phyloP scores from a whole-genome alignment of 106 monocot species.

The Xerophyta viscosa region DNA sequence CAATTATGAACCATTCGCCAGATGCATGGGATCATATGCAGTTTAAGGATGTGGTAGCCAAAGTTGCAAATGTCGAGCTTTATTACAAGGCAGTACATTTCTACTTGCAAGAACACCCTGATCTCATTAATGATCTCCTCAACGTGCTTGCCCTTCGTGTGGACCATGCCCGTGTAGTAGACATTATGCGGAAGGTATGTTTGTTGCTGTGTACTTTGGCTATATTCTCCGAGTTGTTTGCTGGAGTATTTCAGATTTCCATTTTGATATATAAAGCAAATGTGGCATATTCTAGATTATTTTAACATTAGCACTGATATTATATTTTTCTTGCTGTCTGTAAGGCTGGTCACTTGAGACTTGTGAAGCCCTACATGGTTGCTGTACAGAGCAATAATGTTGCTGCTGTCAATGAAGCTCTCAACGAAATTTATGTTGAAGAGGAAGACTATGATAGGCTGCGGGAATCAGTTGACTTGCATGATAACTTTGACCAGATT shows the following conservation, averaged over 20 bases:
- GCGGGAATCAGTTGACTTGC: slow-evolving; percentile 96
- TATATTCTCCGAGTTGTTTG: not conserved
- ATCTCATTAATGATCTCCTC: slow-evolving; percentile 88
- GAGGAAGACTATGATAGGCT: slow-evolving; percentile 95
- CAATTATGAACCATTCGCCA: slow-evolving; percentile 98
- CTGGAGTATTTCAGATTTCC: too few relatives aligned
- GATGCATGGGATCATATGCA: slow-evolving; percentile 99
- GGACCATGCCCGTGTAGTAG: slow-evolving; percentile 93
- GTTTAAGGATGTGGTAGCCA: slow-evolving; percentile 87
- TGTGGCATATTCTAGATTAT: too few relatives aligned
- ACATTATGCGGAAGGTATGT: slow-evolving; percentile 87
- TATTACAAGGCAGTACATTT: slow-evolving; percentile 99
- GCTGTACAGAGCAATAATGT: slow-evolving; percentile 99
- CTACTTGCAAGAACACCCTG: slow-evolving; percentile 94
- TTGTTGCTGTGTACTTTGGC: too few relatives aligned
- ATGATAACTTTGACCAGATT: slow-evolving; percentile 99
- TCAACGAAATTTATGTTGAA: slow-evolving; percentile 97
- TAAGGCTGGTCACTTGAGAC: slow-evolving; percentile 89
- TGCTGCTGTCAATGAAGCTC: slow-evolving; percentile 91
- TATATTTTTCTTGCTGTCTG: not conserved
- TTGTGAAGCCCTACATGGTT: slow-evolving; percentile 98
- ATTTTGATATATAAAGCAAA: too few relatives aligned
- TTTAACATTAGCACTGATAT: too few relatives aligned
- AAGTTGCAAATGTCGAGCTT: slow-evolving; percentile 96
- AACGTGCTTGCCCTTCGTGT: slow-evolving; percentile 94